These are phyloP conservation scores for Fusarium solani-melongenae DNA, from an alignment of 2,329 filamentous ascomycete species.

Conservation along the genomic window DNA sequence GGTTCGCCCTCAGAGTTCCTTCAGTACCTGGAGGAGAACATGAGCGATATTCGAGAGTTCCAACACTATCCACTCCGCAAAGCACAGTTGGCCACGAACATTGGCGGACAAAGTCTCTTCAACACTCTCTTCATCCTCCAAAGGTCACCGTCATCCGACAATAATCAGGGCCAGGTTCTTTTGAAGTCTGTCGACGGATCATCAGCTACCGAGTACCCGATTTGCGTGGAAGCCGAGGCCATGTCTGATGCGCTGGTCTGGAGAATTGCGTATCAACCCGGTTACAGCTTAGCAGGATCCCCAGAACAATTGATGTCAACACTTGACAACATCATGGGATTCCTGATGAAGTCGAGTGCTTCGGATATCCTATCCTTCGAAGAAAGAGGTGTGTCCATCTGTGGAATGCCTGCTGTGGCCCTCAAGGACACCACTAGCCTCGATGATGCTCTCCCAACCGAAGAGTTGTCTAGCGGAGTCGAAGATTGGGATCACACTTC, in stretches of 20 bases:
- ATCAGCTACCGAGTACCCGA: constrained; percentile 81
- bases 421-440: constrained; percentile 4
- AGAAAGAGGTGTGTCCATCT: constrained; percentile 68
- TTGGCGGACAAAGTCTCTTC: constrained; percentile 57
- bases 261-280: constrained; percentile 76
- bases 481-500: constrained; percentile 51
- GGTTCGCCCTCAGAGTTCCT: constrained; percentile 74
- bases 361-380: constrained; percentile 66
- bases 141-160: constrained; percentile 42
- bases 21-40: constrained; percentile 77
- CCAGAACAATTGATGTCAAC: constrained; percentile 63
- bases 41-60: constrained; percentile 73
- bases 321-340: constrained; percentile 69
- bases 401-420: constrained; percentile 62
- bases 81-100: constrained; percentile 60
- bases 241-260: constrained; percentile 68
- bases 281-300: constrained; percentile 59
- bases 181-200: constrained; percentile 72
- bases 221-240: constrained; percentile 84
- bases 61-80: constrained; percentile 83
- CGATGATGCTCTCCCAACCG: background rate
- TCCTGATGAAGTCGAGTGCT: constrained; percentile 63
- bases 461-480: background rate
- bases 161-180: constrained; percentile 47
- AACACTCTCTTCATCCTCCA: constrained; percentile 69